Base-by-base conservation (phyloP, 2,329 filamentous ascomycete genomes). In the Colletotrichum theobromicola region DNA sequence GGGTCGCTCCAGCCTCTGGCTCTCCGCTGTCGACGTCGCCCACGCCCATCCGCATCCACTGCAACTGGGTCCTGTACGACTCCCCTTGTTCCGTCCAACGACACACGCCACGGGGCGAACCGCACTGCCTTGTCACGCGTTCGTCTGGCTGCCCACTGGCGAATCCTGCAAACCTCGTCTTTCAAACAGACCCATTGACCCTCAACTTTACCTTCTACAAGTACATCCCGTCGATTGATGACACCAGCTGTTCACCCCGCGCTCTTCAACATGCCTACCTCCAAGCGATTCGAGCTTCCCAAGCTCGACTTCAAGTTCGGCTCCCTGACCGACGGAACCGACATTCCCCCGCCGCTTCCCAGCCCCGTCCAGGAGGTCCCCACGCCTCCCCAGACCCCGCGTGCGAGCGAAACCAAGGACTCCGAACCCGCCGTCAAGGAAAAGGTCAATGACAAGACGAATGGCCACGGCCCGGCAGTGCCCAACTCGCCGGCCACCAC, bases 241-340 rank as follows among this genome's bases (percentile, higher is more conserved):
- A 74, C 68, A 74, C 21, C 62, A 62, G 26, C 24, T 34, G 62
- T 62, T 21, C 63, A 34, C 63, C 46, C 32, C 62, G 21, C 57
- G 35, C 42, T n/a, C 28, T 65, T 67, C 68, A 66, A 32, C 61
- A 74, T 74, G 72, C 42, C 72, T 50, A 35, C 68, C 32, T 50
- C 68, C 37, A 82, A 80, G 72, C 85, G 85, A 78, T 92, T 92
- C 76, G 88, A 91, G 83, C 87, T 92, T 72, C 90, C 90, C 10
- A 87, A 86, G 61, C 86, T 92, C 75, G 84, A 92, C 76, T 87
- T 92, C 83, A 88, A 90, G 77, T 91, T 91, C 78, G 86, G 87
- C 74, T 90, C 87, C 61, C 84, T 92, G 79, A 92, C 90, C 57
- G 90, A 92, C 53, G 90, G 90, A 68, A 92, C 90, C 80, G 80